These are phyloP conservation scores for Lagenidium sp. DNA, from an alignment of 352 stramenopile genomes.

Conservation along the genomic window DNA sequence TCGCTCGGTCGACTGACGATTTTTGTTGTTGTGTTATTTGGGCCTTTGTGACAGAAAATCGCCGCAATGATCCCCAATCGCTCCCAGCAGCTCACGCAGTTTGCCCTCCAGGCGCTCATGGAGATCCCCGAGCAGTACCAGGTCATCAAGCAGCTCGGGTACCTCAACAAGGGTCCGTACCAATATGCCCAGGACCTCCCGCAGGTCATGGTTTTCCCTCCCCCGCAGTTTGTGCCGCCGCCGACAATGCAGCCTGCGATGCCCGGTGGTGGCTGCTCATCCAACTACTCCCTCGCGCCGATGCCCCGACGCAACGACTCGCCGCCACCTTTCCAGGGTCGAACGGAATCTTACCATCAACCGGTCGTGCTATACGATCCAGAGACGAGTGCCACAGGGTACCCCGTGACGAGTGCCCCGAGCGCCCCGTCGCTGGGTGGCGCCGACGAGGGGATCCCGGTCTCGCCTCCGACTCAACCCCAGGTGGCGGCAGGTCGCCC, in stretches of 20 bases:
- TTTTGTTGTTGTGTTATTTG: no score
- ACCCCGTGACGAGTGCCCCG: no score
- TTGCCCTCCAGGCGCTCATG: slow-evolving; percentile 78
- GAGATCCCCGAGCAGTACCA: slow-evolving; percentile 79
- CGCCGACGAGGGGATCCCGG: neutral
- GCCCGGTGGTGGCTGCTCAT: slow-evolving; percentile 5
- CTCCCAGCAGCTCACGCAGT: slow-evolving; percentile 49
- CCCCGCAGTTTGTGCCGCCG: slow-evolving; percentile 16
- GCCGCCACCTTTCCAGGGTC: no score
- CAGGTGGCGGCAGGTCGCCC: neutral
- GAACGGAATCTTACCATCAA: no score
- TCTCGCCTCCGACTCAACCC: neutral
- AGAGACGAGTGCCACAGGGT: no score
- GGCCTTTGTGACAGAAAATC: slow-evolving; percentile 52
- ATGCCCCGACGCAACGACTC: no score
- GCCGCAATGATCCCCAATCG: slow-evolving; percentile 20
- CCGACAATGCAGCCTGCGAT: no score
- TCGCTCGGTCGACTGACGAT: no score
- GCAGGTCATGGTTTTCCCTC: slow-evolving; percentile 52
- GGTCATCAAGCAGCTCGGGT: slow-evolving; percentile 65
- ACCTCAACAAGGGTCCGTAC: slow-evolving; percentile 36
- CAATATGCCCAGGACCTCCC: slow-evolving; percentile 43
- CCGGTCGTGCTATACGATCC: no score
- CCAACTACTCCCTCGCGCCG: slow-evolving; percentile 15
- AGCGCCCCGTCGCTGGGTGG: neutral